Conservation (phyloP, 2,329 filamentous ascomycete genomes). For the Aspergillus persii region DNA sequence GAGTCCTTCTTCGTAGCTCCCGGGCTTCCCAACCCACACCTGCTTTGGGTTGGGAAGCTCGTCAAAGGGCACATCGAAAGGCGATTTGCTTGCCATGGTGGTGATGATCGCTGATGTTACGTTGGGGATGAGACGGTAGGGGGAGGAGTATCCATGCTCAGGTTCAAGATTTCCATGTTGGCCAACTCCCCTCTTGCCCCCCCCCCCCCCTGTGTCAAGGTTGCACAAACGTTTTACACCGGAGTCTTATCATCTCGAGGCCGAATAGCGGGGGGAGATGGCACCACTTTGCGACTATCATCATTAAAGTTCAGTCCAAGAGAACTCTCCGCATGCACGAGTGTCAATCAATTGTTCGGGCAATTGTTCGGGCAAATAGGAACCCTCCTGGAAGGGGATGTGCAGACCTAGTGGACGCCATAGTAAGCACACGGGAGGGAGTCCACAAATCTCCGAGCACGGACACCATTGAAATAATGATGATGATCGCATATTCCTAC, state of each 20-base stretch:
- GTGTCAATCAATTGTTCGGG: neutral
- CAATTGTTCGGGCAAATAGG: neutral
- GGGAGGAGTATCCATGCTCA: neutral
- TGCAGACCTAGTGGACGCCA: neutral
- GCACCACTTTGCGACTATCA: neutral
- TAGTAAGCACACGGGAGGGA: neutral
- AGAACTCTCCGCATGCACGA: neutral
- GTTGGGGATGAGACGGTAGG: neutral
- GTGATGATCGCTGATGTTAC: neutral
- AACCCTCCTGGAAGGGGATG: neutral
- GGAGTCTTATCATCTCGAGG: neutral
- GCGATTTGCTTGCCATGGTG: constrained; percentile 10
- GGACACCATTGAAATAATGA: neutral
- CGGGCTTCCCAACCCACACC: constrained; percentile 49
- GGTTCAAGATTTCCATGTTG: neutral
- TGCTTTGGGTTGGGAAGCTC: constrained; percentile 49
- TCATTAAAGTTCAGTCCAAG: neutral
- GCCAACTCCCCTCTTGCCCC: neutral
- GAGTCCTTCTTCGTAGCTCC: constrained; percentile 52
- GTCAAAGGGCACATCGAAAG: constrained; percentile 40
- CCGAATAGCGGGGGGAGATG: neutral
- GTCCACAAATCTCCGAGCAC: neutral
- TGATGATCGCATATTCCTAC: neutral
- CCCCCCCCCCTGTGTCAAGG: too few relatives aligned
- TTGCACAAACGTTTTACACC: neutral